phyloP scores from a whole-genome alignment of 2,329 filamentous ascomycete species.

The Coniochaeta sp. region DNA sequence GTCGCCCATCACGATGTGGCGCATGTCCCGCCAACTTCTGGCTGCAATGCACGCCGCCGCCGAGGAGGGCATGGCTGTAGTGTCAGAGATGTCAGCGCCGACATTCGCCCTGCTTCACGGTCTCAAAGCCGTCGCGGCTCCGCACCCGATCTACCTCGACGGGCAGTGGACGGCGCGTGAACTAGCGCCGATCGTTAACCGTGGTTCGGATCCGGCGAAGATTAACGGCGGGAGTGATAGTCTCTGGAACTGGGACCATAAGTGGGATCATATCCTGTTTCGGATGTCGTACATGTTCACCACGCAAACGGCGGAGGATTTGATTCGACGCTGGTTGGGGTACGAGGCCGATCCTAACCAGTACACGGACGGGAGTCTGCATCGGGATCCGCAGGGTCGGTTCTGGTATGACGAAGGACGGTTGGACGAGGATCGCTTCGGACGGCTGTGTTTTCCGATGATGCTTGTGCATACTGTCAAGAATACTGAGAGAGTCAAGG shows the following conservation, averaged over 20 bases:
- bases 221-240: slow-evolving; percentile 43
- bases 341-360: neutral
- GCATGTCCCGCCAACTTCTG: slow-evolving; percentile 61
- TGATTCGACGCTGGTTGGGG: neutral
- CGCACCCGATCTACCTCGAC: slow-evolving; percentile 71
- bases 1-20: slow-evolving; percentile 67
- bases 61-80: slow-evolving; percentile 58
- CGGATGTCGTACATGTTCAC: slow-evolving; percentile 3
- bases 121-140: slow-evolving; percentile 67
- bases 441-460: slow-evolving; percentile 46
- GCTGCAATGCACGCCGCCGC: slow-evolving; percentile 68
- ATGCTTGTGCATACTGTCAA: slow-evolving; percentile 52
- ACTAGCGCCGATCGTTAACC: slow-evolving; percentile 47
- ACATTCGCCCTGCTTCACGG: slow-evolving; percentile 67
- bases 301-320: slow-evolving; percentile 3
- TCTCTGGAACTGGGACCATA: slow-evolving; percentile 46
- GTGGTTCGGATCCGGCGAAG: slow-evolving; percentile 36
- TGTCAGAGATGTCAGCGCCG: slow-evolving; percentile 71
- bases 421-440: slow-evolving; percentile 44
- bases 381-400: slow-evolving; percentile 2
- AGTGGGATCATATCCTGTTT: slow-evolving; percentile 1
- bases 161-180: slow-evolving; percentile 54
- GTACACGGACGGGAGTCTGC: slow-evolving; percentile 3
- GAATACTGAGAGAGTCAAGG: slow-evolving; percentile 19
- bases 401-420: slow-evolving; percentile 26